These are phyloP conservation scores for Phyllosticta paracitricarpa DNA, from an alignment of 2,329 filamentous ascomycete species.

Conservation along the genomic window DNA sequence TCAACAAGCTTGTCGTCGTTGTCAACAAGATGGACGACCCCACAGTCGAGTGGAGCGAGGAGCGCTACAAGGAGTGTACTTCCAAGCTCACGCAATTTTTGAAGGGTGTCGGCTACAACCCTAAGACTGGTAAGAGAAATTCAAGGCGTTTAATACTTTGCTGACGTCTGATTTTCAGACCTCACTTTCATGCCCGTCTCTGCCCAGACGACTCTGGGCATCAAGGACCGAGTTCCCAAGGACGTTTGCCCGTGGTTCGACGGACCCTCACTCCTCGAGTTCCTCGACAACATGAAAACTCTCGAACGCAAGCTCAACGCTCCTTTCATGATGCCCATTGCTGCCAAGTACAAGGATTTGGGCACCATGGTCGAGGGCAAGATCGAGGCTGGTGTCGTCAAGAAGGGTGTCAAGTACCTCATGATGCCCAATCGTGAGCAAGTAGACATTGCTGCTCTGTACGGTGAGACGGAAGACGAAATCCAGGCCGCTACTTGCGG, in stretches of 20 bases:
- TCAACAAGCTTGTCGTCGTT: slow-evolving; percentile 88
- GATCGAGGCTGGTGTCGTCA: slow-evolving; percentile 87
- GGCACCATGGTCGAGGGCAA: slow-evolving; percentile 97
- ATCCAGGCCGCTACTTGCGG: slow-evolving; percentile 72
- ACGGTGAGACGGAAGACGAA: slow-evolving; percentile 95
- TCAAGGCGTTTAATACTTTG: not conserved
- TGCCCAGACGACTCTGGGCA: slow-evolving; percentile 73
- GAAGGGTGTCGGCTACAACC: slow-evolving; percentile 86
- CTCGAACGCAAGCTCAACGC: slow-evolving; percentile 94
- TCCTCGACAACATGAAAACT: slow-evolving; percentile 85
- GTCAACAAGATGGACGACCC: slow-evolving; percentile 99
- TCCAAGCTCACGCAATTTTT: slow-evolving; percentile 80
- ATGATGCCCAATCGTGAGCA: slow-evolving; percentile 94
- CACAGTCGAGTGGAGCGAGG: slow-evolving; percentile 92
- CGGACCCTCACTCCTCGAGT: slow-evolving; percentile 85
- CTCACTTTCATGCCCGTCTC: slow-evolving; percentile 94
- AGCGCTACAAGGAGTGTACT: slow-evolving; percentile 86
- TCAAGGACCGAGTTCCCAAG: slow-evolving; percentile 78
- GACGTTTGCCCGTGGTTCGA: slow-evolving; percentile 73
- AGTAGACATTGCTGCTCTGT: slow-evolving; percentile 73
- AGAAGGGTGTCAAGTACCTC: slow-evolving; percentile 74
- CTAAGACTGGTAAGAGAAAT: slow-evolving; percentile 51
- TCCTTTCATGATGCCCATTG: slow-evolving; percentile 98
- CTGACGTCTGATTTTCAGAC: slow-evolving; percentile 52
- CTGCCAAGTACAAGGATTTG: slow-evolving; percentile 93